These are phyloP conservation scores for Crucihimalaya himalaica DNA, from an alignment of 345 rosid genomes.

Conservation along the genomic window DNA sequence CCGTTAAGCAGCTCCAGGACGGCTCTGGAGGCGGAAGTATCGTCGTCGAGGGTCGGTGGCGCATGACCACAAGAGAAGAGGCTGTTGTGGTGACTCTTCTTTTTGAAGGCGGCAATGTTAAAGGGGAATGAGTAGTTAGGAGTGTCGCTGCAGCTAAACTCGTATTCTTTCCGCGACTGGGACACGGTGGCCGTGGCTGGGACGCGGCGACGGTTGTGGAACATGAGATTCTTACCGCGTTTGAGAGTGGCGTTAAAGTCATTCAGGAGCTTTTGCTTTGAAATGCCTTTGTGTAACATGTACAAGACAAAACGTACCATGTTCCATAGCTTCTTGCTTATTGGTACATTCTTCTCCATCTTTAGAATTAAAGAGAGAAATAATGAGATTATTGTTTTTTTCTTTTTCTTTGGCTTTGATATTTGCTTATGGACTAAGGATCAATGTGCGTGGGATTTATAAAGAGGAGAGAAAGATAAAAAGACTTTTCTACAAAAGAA, in stretches of 20 bases:
- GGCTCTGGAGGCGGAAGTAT: slow-evolving; percentile 47
- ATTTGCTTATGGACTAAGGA: slow-evolving; percentile 42
- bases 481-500: slow-evolving; percentile 22
- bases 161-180: slow-evolving; percentile 51
- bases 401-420: slow-evolving; percentile 4
- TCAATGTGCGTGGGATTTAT: slow-evolving; percentile 36
- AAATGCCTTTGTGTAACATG: slow-evolving; percentile 70
- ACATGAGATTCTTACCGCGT: slow-evolving; percentile 81
- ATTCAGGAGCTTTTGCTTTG: slow-evolving; percentile 61
- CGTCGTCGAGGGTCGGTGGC: slow-evolving; percentile 64
- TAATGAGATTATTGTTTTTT: slow-evolving; percentile 1
- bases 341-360: slow-evolving; percentile 51
- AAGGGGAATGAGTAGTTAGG: slow-evolving; percentile 60
- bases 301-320: slow-evolving; percentile 61
- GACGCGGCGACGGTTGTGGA: slow-evolving; percentile 51
- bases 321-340: slow-evolving; percentile 63
- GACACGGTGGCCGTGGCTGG: slow-evolving; percentile 13
- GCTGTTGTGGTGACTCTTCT: slow-evolving; percentile 40
- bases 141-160: slow-evolving; percentile 95
- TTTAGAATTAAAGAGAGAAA: slow-evolving; percentile 26
- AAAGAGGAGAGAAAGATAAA: slow-evolving; percentile 29
- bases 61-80: slow-evolving; percentile 69
- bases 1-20: slow-evolving; percentile 62
- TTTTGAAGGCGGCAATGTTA: slow-evolving; percentile 38
- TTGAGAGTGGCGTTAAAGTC: slow-evolving; percentile 77